Evolutionary conservation across 176 grass and related monocot genomes (phyloP), one percentile per base, ranked within the genome.

Genomic region (Oryza brachyantha): DNA sequence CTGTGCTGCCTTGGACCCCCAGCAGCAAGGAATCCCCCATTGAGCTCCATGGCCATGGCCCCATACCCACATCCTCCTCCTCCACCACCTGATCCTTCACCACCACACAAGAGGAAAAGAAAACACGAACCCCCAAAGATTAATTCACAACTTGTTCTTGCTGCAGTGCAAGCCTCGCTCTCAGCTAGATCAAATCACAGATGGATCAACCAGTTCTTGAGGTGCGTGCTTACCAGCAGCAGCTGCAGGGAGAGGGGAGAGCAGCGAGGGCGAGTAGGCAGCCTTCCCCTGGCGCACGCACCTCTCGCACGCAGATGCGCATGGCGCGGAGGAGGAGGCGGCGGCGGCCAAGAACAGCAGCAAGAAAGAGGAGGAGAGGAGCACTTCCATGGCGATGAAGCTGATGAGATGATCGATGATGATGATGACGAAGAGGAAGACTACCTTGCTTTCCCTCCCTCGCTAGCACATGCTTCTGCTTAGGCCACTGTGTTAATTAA

Each of bases 21-120:
- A 38, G 87, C 81, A 17, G 90, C 90, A 37, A 96, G 64, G 74
- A 90, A 96, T 0, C 93, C 93, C 34, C 87, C 82, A 74, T 86
- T 90, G 68, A 84, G 83, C 88, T 92, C 75, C 28, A 80, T 63
- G 29, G 93, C 87, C 84, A 90, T 81, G 75, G 79, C 76, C 7
- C 87, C 93, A 86, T 93, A 90, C 52, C 90, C 85, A 70, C 90
- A 97, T 38, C 66, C 83, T 29, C 66, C 83, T 29, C 93, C 90
- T 31, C 46, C 76, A 26, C 57, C 79, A 26, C 73, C 85, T 71
- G 42, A 68, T 52, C 8, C n/a, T n/a, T n/a, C n/a, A n/a, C n/a
- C 19, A 67, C 10, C 79, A 27, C 0, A 42, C 50, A 63, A 57
- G 57, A 70, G 10, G 14, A 45, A n/a, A n/a, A n/a, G n/a, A n/a